Conservation (phyloP, 2,329 filamentous ascomycete genomes). For the Microdochium paspali region DNA sequence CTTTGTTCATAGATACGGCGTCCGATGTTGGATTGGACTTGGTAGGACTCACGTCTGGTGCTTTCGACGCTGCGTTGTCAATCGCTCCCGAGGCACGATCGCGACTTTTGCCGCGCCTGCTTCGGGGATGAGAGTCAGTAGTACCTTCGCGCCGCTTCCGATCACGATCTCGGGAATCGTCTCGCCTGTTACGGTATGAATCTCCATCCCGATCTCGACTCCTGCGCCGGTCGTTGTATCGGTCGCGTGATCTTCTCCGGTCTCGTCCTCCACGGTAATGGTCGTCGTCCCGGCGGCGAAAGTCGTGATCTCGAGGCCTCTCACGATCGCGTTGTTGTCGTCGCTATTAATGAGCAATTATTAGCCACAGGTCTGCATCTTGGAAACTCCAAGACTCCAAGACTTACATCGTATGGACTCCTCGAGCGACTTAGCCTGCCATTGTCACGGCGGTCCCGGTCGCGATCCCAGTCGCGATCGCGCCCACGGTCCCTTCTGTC, state of each 20-base stretch:
- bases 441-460: conserved; percentile 38
- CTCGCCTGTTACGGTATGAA: conserved; percentile 54
- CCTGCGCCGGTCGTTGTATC: conserved; percentile 42
- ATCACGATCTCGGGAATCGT: conserved; percentile 60
- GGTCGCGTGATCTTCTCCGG: conserved; percentile 54
- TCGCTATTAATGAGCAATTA: conserved; percentile 30
- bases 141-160: conserved; percentile 59
- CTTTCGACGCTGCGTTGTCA: conserved; percentile 37
- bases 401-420: conserved; percentile 51
- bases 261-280: conserved; percentile 46
- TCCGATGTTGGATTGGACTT: neutral
- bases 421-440: conserved; percentile 52
- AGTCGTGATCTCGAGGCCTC: conserved; percentile 42
- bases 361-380: neutral
- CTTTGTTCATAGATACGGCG: conserved; percentile 11
- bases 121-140: conserved; percentile 59
- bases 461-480: conserved; percentile 35
- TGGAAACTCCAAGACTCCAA: conserved; percentile 4
- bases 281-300: conserved; percentile 60
- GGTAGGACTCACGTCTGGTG: conserved; percentile 44
- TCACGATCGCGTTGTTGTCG: conserved; percentile 50
- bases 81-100: conserved; percentile 38
- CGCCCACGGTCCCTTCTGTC: conserved; percentile 45
- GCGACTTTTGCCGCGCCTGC: conserved; percentile 55
- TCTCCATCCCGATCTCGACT: conserved; percentile 49